A percentile compares a stretch with the other conserved stretches of the same genome.
Evolutionary conservation across 805 yeast species (phyloP).

Genomic region (Candida sphagnicola): DNA sequence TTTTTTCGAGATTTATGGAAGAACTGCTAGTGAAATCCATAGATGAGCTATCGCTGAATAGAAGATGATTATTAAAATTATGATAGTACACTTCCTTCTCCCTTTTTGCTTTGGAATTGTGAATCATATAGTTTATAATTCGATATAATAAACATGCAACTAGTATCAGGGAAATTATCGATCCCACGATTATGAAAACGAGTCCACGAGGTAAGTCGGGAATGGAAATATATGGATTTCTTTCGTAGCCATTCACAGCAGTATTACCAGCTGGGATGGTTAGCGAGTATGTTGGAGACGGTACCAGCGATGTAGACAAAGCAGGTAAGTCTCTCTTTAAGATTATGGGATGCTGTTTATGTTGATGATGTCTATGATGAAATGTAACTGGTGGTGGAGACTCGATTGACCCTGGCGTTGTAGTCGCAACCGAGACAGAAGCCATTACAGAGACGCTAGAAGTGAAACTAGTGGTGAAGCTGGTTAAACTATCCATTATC

Average conservation of each 20-base stretch:
- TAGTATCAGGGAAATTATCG: constrained; percentile 20
- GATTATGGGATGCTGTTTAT: not conserved
- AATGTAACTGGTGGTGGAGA: not conserved
- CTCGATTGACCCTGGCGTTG: not conserved
- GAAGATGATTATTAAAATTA: constrained; percentile 8
- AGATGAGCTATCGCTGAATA: constrained; percentile 5
- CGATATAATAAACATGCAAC: constrained; percentile 16
- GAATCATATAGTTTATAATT: constrained; percentile 18
- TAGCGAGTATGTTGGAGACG: constrained; percentile 8
- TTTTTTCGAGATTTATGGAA: not conserved
- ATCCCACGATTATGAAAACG: constrained; percentile 42
- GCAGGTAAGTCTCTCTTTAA: constrained; percentile 2
- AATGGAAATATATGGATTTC: constrained; percentile 29
- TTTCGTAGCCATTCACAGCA: not conserved
- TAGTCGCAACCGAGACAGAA: no score
- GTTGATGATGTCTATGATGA: constrained; percentile 3
- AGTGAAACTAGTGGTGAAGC: no score
- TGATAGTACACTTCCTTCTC: constrained; percentile 31
- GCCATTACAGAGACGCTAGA: no score
- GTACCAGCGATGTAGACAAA: not conserved
- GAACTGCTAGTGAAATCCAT: not conserved
- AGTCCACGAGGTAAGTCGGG: constrained; percentile 29
- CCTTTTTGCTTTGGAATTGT: constrained; percentile 22
- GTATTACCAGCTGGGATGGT: constrained; percentile 8
- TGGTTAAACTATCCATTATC: no score